These are phyloP conservation scores for Kluyveromyces wickerhamii DNA, from an alignment of 805 yeast genomes.

Conservation along the genomic window DNA sequence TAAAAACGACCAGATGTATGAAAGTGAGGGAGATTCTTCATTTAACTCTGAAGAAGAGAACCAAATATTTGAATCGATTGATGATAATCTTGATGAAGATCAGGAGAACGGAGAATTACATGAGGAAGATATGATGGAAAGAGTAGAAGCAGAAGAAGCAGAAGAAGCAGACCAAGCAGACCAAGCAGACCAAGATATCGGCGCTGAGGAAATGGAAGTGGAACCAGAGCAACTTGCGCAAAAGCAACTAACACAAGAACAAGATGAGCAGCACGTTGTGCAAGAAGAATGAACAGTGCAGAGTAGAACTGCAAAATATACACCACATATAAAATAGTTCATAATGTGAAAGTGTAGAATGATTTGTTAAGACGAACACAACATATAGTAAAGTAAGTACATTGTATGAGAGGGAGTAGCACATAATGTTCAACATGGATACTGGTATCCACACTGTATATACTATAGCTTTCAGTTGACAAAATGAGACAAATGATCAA, in stretches of 20 bases:
- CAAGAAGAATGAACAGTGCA: too few relatives aligned
- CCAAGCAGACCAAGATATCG: constrained; percentile 1
- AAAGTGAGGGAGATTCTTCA: constrained; percentile 3
- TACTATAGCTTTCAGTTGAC: too few relatives aligned
- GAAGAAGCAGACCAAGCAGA: constrained; percentile 1
- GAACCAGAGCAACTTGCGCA: constrained; percentile 3
- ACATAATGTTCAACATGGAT: too few relatives aligned
- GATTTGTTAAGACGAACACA: too few relatives aligned
- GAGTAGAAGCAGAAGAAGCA: neutral
- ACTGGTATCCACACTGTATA: too few relatives aligned
- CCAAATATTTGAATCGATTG: neutral
- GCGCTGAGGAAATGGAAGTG: neutral
- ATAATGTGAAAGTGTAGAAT: too few relatives aligned
- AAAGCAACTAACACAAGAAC: constrained; percentile 1
- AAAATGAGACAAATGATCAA: too few relatives aligned
- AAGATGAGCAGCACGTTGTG: constrained; percentile 1
- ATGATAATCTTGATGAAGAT: constrained; percentile 2
- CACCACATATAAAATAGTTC: too few relatives aligned
- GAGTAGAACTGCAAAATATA: too few relatives aligned
- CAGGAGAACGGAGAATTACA: too few relatives aligned
- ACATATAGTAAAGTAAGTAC: too few relatives aligned
- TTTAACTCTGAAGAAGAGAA: constrained; percentile 2
- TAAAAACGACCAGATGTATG: neutral
- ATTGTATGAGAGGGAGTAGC: too few relatives aligned
- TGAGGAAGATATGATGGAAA: neutral